phyloP scores from a whole-genome alignment of 495 filamentous ascomycete genomes.

The Venustampulla echinocandica region DNA sequence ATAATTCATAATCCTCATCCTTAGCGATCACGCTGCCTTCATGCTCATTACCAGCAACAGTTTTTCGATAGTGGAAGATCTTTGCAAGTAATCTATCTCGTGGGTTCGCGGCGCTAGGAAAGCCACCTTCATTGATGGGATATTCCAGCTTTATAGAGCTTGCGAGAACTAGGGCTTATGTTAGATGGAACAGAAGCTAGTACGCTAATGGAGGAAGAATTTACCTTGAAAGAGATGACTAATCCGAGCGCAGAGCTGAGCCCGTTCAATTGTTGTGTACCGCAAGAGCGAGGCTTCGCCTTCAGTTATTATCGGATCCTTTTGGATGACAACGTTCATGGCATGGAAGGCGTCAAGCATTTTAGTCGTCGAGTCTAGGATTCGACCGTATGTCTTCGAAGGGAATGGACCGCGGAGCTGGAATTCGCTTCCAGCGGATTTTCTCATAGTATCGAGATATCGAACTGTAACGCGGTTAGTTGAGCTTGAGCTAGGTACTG shows the following conservation, averaged over 20 bases:
- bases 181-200: not conserved
- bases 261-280: conserved; percentile 72
- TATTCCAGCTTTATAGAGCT: conserved; percentile 90
- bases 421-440: conserved; percentile 70
- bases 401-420: conserved; percentile 81
- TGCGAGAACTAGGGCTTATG: conserved; percentile 73
- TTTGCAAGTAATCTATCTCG: conserved; percentile 82
- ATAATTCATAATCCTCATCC: conserved; percentile 44
- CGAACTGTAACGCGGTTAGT: conserved; percentile 38
- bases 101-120: conserved; percentile 72
- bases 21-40: conserved; percentile 22
- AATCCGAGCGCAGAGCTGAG: conserved; percentile 71
- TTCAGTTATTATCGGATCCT: conserved; percentile 63
- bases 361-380: conserved; percentile 68
- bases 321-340: conserved; percentile 86
- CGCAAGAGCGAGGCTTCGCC: conserved; percentile 72
- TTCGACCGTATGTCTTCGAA: conserved; percentile 52
- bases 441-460: conserved; percentile 62
- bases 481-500: not conserved
- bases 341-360: conserved; percentile 91
- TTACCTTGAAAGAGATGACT: conserved; percentile 83
- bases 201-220: conserved; percentile 8
- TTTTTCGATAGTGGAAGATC: conserved; percentile 74
- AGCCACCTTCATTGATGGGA: conserved; percentile 74
- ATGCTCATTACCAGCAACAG: conserved; percentile 40